phyloP scores from a whole-genome alignment of 2,329 filamentous ascomycete genomes.

The Trichoderma breve region DNA sequence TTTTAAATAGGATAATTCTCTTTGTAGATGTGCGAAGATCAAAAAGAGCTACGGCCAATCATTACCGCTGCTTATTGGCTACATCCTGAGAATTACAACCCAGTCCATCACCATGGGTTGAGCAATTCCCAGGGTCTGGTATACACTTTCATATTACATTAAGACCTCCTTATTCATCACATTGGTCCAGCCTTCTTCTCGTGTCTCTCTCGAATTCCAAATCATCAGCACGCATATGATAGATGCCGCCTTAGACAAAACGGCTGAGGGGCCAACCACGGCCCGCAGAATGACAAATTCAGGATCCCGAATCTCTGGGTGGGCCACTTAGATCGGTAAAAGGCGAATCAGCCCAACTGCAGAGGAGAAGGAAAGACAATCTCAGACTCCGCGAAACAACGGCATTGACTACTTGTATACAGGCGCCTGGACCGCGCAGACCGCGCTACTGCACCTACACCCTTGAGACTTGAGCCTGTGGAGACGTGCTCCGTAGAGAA shows the following conservation, averaged over 20 bases:
- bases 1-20: neutral
- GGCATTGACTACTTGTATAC: neutral
- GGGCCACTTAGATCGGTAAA: neutral
- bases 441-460: conserved; percentile 4
- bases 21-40: neutral
- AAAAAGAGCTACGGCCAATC: neutral
- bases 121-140: neutral
- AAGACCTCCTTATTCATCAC: neutral
- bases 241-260: neutral
- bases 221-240: neutral
- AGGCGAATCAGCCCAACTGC: neutral
- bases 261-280: neutral
- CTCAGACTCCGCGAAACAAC: neutral
- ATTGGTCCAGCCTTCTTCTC: neutral
- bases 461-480: conserved; percentile 1
- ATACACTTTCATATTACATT: neutral
- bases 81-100: neutral
- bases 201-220: neutral
- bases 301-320: neutral
- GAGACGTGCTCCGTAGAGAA: neutral
- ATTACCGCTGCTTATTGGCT: neutral
- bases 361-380: neutral
- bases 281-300: conserved; percentile 8
- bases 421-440: neutral
- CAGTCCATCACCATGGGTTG: neutral